Percentiles rank a stretch among this genome's conserved stretches.
These are phyloP conservation scores for Phaffia australis DNA, from an alignment of 768 basidiomycete genomes.

Conservation along the genomic window DNA sequence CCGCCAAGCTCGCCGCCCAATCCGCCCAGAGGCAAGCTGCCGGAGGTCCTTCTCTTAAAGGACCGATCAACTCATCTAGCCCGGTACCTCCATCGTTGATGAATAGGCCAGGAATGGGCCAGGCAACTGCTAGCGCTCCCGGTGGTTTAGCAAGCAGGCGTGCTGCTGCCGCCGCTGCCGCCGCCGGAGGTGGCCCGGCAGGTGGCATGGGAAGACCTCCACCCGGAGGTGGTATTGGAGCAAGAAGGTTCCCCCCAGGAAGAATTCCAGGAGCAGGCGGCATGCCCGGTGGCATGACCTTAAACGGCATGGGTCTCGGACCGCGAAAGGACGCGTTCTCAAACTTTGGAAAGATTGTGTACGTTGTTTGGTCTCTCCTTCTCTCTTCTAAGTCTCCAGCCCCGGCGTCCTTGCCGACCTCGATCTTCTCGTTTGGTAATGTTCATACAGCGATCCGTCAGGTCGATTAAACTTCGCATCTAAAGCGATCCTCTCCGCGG, in stretches of 20 bases:
- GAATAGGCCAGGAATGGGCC: conserved; percentile 4
- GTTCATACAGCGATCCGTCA: conserved; percentile 64
- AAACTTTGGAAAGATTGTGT: conserved; percentile 25
- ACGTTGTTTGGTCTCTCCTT: neutral
- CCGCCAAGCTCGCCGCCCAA: conserved; percentile 20
- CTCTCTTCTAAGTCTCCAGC: neutral
- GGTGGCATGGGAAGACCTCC: conserved; percentile 1
- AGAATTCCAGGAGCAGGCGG: conserved; percentile 9
- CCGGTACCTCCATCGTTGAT: conserved; percentile 23
- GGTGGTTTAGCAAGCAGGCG: conserved; percentile 10
- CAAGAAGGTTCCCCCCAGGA: conserved; percentile 15
- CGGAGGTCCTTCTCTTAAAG: conserved; percentile 5
- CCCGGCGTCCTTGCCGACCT: neutral
- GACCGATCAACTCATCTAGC: conserved; percentile 10
- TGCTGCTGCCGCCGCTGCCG: conserved; percentile 10
- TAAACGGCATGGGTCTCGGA: conserved; percentile 13
- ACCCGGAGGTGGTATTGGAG: conserved; percentile 4
- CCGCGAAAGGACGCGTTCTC: conserved; percentile 19
- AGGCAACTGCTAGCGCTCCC: conserved; percentile 14
- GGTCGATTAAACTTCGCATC: conserved; percentile 88
- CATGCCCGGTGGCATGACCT: conserved; percentile 2
- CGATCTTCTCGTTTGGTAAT: neutral
- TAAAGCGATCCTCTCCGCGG: conserved; percentile 82
- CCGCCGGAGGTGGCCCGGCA: conserved; percentile 4
- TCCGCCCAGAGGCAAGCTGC: neutral